Evolutionary conservation across 371 early-diverging fungal species (phyloP).

Genomic region (Mortierella sp.): DNA sequence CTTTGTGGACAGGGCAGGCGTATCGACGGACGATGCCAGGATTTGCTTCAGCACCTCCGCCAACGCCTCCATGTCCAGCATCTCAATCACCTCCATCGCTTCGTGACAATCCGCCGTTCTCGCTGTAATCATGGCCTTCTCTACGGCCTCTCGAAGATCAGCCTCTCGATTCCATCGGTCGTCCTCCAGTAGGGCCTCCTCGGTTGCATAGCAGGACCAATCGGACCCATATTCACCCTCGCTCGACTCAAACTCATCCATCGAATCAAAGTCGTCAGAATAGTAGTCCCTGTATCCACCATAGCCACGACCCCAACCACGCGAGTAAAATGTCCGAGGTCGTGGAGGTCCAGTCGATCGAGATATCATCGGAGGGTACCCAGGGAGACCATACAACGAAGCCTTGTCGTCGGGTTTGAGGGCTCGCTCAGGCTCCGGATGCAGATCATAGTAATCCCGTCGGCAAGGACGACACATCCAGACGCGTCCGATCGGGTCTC

Average conservation of each 20-base stretch:
- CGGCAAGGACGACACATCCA: slow-evolving; percentile 28
- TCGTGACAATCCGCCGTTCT: too few relatives aligned
- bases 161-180: background rate
- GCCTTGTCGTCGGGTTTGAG: background rate
- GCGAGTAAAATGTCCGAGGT: background rate
- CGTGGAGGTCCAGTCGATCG: background rate
- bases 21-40: background rate
- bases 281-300: background rate
- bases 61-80: background rate
- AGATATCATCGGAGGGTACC: background rate
- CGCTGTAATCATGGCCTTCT: background rate
- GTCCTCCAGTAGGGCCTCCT: background rate
- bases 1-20: too few relatives aligned
- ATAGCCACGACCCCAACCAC: background rate
- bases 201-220: background rate
- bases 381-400: background rate
- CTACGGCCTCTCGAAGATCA: background rate
- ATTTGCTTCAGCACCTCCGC: background rate
- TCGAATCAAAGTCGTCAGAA: background rate
- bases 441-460: slow-evolving; percentile 9
- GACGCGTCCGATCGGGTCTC: background rate
- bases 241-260: background rate
- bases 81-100: background rate
- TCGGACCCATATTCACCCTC: background rate
- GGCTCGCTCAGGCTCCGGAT: background rate